Evolutionary conservation across 495 filamentous ascomycete species (phyloP).

Genomic region (Alectoria sarmentosa): DNA sequence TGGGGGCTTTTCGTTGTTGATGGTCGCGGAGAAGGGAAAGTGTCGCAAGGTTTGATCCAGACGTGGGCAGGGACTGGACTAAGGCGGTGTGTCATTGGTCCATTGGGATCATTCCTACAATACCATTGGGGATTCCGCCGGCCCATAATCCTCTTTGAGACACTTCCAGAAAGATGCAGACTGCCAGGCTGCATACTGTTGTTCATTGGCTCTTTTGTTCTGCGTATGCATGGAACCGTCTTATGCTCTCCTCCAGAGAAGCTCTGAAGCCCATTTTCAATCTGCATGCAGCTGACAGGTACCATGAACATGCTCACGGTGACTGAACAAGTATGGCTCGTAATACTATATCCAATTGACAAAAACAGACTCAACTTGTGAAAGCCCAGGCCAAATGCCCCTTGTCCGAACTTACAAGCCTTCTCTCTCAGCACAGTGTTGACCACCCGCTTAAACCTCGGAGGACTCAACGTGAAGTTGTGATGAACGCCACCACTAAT

Average conservation of each 20-base stretch:
- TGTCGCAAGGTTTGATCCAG: no score
- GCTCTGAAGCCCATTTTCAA: not conserved
- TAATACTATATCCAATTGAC: not conserved
- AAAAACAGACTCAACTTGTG: not conserved
- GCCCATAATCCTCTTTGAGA: not conserved
- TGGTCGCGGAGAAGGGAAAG: no score
- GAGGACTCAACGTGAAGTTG: not conserved
- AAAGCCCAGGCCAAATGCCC: not conserved
- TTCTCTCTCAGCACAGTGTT: not conserved
- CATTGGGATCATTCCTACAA: not conserved
- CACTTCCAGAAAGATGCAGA: conserved; percentile 3
- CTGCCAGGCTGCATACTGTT: not conserved
- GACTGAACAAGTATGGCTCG: not conserved
- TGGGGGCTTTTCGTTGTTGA: no score
- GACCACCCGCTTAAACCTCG: not conserved
- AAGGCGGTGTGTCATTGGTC: no score
- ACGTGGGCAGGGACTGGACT: not conserved
- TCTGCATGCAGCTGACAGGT: not conserved
- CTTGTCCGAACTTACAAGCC: not conserved
- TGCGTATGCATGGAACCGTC: not conserved
- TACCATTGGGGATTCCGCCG: no score
- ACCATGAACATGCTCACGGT: conserved; percentile 1
- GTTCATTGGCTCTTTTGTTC: not conserved
- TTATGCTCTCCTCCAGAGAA: not conserved
- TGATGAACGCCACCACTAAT: not conserved